Percentiles rank a stretch among this genome's conserved stretches.
phyloP scores from a whole-genome alignment of 1,284 basidiomycete genomes.

The Heterobasidion occidentale region DNA sequence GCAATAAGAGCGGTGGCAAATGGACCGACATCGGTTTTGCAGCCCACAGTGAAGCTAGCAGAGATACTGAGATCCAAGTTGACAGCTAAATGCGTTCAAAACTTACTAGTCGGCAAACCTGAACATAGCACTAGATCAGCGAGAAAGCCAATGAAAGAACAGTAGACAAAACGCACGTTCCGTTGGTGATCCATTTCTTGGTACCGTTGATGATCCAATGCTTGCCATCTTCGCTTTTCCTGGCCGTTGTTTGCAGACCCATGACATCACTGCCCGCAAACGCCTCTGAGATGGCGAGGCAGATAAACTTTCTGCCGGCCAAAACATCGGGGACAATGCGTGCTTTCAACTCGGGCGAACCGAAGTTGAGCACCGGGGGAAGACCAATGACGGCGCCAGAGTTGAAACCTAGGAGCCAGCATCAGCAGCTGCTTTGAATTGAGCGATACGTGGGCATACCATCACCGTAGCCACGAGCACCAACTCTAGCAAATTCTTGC shows the following conservation, averaged over 20 bases:
- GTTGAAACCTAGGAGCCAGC: too few species aligned
- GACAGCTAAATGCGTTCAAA: too few species aligned
- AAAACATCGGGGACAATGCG: conserved; percentile 65
- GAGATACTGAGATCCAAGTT: conserved; percentile 13
- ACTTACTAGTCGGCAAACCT: too few species aligned
- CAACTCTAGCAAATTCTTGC: conserved; percentile 78
- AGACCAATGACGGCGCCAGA: conserved; percentile 75
- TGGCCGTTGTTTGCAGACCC: conserved; percentile 79
- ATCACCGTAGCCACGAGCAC: conserved; percentile 81
- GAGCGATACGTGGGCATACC: conserved; percentile 50
- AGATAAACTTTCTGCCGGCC: conserved; percentile 75
- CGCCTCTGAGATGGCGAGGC: conserved; percentile 69
- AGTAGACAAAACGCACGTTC: conserved; percentile 39
- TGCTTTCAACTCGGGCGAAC: conserved; percentile 65
- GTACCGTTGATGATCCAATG: conserved; percentile 85
- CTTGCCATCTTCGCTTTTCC: conserved; percentile 60
- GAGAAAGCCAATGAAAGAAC: too few species aligned
- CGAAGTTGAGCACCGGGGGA: conserved; percentile 84
- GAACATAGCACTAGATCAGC: too few species aligned
- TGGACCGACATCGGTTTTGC: conserved; percentile 37
- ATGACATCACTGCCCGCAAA: conserved; percentile 93
- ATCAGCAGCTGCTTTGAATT: too few species aligned
- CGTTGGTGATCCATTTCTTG: conserved; percentile 97
- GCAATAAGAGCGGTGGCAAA: too few species aligned
- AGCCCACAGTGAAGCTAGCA: conserved; percentile 76